A percentile compares a stretch with the other conserved stretches of the same genome.
phyloP scores from a whole-genome alignment of 192 early-diverging fungal genomes.

The Rhizophagus clarus region DNA sequence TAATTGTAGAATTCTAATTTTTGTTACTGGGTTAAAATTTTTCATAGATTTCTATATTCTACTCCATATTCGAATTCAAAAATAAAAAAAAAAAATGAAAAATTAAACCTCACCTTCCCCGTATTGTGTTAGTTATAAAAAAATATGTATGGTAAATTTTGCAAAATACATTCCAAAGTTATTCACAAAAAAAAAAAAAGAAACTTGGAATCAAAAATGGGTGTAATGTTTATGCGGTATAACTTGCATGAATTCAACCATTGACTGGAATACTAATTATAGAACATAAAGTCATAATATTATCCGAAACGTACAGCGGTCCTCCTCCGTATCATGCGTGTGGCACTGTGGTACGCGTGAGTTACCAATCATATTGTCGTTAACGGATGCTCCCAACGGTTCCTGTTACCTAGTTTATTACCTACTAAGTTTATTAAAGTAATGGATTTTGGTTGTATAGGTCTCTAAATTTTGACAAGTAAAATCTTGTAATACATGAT shows the following conservation, averaged over 20 bases:
- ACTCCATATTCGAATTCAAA: not conserved
- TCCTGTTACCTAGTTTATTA: too few relatives aligned
- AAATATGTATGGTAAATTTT: not conserved
- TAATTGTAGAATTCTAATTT: not conserved
- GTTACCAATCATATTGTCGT: too few relatives aligned
- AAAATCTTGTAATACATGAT: not conserved
- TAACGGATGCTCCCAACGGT: too few relatives aligned
- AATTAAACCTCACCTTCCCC: not conserved
- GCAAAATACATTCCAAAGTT: not conserved
- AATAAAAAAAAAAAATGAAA: not conserved
- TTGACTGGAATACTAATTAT: too few relatives aligned
- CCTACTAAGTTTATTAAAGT: too few relatives aligned
- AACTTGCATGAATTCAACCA: too few relatives aligned
- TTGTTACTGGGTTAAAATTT: not conserved
- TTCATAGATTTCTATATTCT: not conserved
- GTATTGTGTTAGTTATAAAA: not conserved
- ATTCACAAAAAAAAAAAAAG: slow-evolving; percentile 1
- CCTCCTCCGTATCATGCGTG: too few relatives aligned
- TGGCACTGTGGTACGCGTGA: too few relatives aligned
- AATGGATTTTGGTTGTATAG: not conserved
- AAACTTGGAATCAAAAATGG: not conserved
- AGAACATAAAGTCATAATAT: too few relatives aligned
- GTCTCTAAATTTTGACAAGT: not conserved
- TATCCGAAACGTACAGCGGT: too few relatives aligned
- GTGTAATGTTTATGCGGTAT: not conserved